A percentile compares a stretch with the other conserved stretches of the same genome.
Conservation (phyloP, 2,329 filamentous ascomycete genomes). For the Verticillium dahliae region DNA sequence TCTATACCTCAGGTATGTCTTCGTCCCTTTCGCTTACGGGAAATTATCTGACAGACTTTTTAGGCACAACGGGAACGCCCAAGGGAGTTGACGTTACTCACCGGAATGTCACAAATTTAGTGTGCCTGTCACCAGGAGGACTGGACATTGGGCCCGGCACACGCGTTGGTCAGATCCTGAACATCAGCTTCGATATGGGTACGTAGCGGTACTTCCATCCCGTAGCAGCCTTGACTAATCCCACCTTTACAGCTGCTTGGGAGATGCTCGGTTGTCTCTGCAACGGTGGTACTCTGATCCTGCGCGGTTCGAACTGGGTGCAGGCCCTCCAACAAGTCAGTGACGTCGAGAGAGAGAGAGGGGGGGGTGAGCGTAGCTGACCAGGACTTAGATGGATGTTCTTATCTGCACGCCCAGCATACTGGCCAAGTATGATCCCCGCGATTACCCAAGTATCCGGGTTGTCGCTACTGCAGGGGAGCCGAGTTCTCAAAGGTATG, state of each 20-base stretch:
- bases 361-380: background rate
- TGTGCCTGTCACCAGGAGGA: conserved; percentile 42
- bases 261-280: conserved; percentile 49
- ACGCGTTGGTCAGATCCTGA: conserved; percentile 47
- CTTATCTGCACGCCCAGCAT: conserved; percentile 51
- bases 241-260: conserved; percentile 41
- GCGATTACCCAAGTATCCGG: conserved; percentile 42
- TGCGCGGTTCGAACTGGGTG: conserved; percentile 44
- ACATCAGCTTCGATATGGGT: conserved; percentile 57
- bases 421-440: conserved; percentile 39
- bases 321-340: conserved; percentile 36
- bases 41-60: background rate
- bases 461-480: conserved; percentile 50
- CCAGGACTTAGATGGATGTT: conserved; percentile 35
- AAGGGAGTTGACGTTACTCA: conserved; percentile 54
- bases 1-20: conserved; percentile 42
- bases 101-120: conserved; percentile 45
- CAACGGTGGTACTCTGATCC: conserved; percentile 49
- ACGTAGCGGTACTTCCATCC: conserved; percentile 15
- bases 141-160: conserved; percentile 41
- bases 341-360: background rate
- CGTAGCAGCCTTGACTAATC: background rate
- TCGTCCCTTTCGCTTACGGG: background rate
- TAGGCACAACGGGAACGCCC: conserved; percentile 43
- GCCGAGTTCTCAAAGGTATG: conserved; percentile 37